Evolutionary conservation across 2,329 filamentous ascomycete genomes (phyloP), one percentile per base, ranked within the genome.

Genomic region (Emergomyces africanus): DNA sequence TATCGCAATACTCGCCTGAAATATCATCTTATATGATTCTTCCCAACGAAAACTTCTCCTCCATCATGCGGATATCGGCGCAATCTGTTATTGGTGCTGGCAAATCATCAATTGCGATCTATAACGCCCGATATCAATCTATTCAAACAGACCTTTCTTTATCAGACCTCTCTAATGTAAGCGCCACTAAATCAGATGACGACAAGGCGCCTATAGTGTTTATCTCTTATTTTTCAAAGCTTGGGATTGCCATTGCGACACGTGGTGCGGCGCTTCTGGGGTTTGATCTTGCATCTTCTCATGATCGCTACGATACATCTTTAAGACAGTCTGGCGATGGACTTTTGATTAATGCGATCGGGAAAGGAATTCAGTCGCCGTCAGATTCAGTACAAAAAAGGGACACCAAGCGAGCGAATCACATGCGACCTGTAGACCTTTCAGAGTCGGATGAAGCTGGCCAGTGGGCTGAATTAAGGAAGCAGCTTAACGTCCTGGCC

Each of bases 91-190:
- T 77, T 57, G 74, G 68, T 9, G 72, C 72, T 9, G 71, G 70
- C 28, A 65, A 72, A 44, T 74, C 74, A 18, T 66, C 72, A n/a
- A 65, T 79, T 28, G 74, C 72, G 2, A 64, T 78, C 6, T 76
- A 77, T 58, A 75, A 78, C 63, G 72, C 75, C n/a, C 72, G 75
- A 54, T 78, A 76, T 62, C 70, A 73, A 61, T 76, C 76, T 1
- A 67, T 77, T 15, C 76, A 77, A 62, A 72, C 74, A 57, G 73
- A 71, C 57, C 71, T 76, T 57, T 61, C 71, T 15, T 60, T 70
- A 14, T 56, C 64, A n/a, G 66, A 72, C 60, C 59, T 75, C 42
- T 63, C 65, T n/a, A 61, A 68, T n/a, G 62, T 62, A 15, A 62
- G 62, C 49, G 63, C 65, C 6, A 65, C 61, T 18, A 64, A 61